A percentile compares a stretch with the other conserved stretches of the same genome.
These are phyloP conservation scores for Crataegus laevigata DNA, from an alignment of 306 rosid species.

Conservation along the genomic window DNA sequence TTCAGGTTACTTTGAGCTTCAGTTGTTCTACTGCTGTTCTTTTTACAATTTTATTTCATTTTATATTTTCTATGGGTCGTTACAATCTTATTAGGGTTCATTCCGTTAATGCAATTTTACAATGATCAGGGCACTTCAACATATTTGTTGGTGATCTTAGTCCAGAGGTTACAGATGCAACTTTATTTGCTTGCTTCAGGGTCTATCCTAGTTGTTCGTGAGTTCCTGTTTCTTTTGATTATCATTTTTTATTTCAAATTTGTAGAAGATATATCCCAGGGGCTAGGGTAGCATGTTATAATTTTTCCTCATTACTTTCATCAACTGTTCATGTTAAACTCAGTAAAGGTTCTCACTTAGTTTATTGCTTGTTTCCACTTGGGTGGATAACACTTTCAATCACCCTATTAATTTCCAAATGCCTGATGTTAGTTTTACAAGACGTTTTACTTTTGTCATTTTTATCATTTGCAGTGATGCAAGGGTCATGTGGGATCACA, in stretches of 20 bases:
- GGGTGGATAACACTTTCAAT: neutral
- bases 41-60: neutral
- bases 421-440: slow-evolving; percentile 19
- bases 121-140: slow-evolving; percentile 64
- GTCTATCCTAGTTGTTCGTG: slow-evolving; percentile 78
- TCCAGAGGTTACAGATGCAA: slow-evolving; percentile 90
- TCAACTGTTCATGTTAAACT: neutral
- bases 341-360: slow-evolving; percentile 6
- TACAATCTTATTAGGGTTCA: slow-evolving; percentile 16
- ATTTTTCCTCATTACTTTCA: slow-evolving; percentile 8
- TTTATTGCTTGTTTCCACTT: neutral
- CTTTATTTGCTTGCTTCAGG: slow-evolving; percentile 69
- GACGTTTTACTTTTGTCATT: slow-evolving; percentile 16
- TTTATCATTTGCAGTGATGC: slow-evolving; percentile 54
- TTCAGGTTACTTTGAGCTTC: slow-evolving; percentile 46
- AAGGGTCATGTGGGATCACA: slow-evolving; percentile 93
- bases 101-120: slow-evolving; percentile 40
- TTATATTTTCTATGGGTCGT: neutral
- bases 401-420: neutral
- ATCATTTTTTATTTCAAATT: neutral
- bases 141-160: slow-evolving; percentile 91
- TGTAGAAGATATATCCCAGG: slow-evolving; percentile 10
- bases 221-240: slow-evolving; percentile 26
- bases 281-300: slow-evolving; percentile 14
- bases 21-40: neutral